Evolutionary conservation across 1,139 yeast genomes (phyloP), one percentile per base, ranked within the genome.

Genomic region (Saccharomycopsis hybrid): DNA sequence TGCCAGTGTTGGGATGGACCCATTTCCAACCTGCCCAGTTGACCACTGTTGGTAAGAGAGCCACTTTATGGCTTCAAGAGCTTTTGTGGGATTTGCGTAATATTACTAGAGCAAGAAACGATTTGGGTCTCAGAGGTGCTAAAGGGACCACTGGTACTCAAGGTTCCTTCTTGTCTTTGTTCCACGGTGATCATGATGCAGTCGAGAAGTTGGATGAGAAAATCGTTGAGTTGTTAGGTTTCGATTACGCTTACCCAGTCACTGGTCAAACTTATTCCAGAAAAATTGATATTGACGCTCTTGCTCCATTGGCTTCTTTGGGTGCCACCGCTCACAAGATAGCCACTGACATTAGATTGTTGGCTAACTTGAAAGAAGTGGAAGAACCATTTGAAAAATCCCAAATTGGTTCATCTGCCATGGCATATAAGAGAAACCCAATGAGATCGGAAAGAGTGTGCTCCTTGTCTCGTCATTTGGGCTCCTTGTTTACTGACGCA

Each of bases 81-180:
- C 76, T 94, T 61, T 76, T 92, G 63, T 92, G 98, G 98, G 99
- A 92, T 71, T 78, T 92, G 68, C 81, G 98, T 73, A 94, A 94
- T 73, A 78, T 92, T 72, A 84, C 78, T 60, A 85, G 99, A 70
- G 97, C 97, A 50, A 83, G 98, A 73, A 85, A 92, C 65, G 98
- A 92, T 67, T 71, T 92, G 59, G 98, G 98, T 43, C 77, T 92
- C 62, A 83, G 99, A 71, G 99, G 99, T 65, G 98, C 90, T 60
- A 92, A 92, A 74, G 99, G 99, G 64, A 92, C 99, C 53, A 92
- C 99, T 46, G 99, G 99, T 68, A 92, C 99, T 46, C 99, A 92
- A 72, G 98, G 87, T 50, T 90, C 97, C 2, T 92, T 92, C 77
- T 75, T 92, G 64, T 78, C 97, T 18, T 77, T 92, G 62, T 92